A percentile compares a stretch with the other conserved stretches of the same genome.
Conservation (phyloP, 306 rosid genomes). For the Glycine latifolia region DNA sequence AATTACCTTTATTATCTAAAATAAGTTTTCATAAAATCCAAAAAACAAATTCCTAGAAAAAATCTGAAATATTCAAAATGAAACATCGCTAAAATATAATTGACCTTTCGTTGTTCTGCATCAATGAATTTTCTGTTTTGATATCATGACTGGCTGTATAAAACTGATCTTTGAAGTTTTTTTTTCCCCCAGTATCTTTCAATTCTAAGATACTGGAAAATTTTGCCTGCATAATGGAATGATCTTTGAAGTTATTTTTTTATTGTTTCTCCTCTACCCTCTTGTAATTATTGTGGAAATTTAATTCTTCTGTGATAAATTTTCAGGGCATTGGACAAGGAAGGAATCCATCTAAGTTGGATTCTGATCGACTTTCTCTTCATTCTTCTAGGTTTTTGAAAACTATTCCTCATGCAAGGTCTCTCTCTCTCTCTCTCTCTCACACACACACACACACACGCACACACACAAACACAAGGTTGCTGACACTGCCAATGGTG, state of each 20-base stretch:
- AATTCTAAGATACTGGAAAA: too few species aligned
- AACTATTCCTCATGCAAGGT: constrained; percentile 72
- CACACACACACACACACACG: not conserved
- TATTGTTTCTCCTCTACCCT: constrained; percentile 26
- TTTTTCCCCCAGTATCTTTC: not conserved
- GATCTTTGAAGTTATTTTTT: not conserved
- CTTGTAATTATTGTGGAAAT: constrained; percentile 19
- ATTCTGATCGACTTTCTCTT: constrained; percentile 79
- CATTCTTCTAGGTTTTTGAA: constrained; percentile 81
- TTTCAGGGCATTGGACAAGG: constrained; percentile 76
- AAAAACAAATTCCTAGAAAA: not conserved
- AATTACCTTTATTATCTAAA: not conserved
- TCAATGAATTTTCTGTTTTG: not conserved
- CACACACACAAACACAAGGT: not conserved
- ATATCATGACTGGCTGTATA: not conserved
- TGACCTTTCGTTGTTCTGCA: not conserved
- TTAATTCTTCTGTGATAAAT: constrained; percentile 43
- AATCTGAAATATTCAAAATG: constrained; percentile 6
- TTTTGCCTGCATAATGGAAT: constrained; percentile 6
- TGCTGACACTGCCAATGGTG: constrained; percentile 31
- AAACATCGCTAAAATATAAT: not conserved
- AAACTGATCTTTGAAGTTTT: not conserved
- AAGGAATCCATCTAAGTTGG: constrained; percentile 61
- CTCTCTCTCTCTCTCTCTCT: constrained; percentile 36
- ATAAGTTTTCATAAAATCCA: not conserved